These are phyloP conservation scores for Ogataea trehalophila DNA, from an alignment of 805 yeast species.

Conservation along the genomic window DNA sequence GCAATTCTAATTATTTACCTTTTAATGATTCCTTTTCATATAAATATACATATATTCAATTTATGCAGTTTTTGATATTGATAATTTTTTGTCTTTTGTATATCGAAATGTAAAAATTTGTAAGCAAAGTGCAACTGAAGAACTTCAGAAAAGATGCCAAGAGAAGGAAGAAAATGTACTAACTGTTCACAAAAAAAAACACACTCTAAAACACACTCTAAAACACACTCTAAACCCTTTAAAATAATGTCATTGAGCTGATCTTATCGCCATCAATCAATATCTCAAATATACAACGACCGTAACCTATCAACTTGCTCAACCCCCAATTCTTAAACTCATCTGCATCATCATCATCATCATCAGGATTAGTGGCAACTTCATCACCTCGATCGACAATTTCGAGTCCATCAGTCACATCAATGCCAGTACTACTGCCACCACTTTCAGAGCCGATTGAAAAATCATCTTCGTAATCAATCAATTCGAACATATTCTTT, in stretches of 20 bases:
- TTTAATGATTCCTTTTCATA: no score
- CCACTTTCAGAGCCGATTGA: constrained; percentile 1
- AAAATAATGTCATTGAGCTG: constrained; percentile 27
- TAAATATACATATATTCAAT: no score
- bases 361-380: not conserved
- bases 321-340: constrained; percentile 32
- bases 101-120: no score
- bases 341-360: constrained; percentile 7
- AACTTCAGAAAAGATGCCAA: not conserved
- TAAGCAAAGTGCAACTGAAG: no score
- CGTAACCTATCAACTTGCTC: constrained; percentile 25
- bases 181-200: not conserved
- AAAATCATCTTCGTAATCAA: constrained; percentile 25
- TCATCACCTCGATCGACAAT: constrained; percentile 1
- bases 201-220: no score
- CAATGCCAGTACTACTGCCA: not conserved
- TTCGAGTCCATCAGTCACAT: not conserved
- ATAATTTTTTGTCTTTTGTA: no score
- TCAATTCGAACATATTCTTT: constrained; percentile 24
- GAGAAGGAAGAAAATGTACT: not conserved
- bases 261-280: constrained; percentile 24
- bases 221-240: not conserved
- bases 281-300: constrained; percentile 28
- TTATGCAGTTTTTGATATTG: no score
- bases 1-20: no score